Evolutionary conservation across 2,329 filamentous ascomycete species (phyloP).

Genomic region (Cytospora schulzeri): DNA sequence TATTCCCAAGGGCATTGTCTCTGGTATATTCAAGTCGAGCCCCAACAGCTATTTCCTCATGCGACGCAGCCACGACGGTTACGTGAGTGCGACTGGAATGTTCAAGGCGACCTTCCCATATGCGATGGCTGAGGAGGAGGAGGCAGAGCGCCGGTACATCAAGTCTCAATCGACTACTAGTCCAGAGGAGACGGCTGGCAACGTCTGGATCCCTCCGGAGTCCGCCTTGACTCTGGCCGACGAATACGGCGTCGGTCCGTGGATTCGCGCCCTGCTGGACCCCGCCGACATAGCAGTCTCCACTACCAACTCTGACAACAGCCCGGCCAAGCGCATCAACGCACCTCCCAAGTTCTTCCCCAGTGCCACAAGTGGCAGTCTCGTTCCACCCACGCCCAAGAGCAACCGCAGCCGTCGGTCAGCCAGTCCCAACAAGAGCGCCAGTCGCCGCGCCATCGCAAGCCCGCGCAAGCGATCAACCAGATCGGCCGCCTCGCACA

Average conservation of each 20-base stretch:
- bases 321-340: slow-evolving; percentile 73
- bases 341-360: slow-evolving; percentile 73
- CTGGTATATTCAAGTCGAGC: slow-evolving; percentile 87
- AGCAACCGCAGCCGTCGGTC: slow-evolving; percentile 56
- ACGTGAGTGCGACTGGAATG: slow-evolving; percentile 85
- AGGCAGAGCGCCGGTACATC: slow-evolving; percentile 78
- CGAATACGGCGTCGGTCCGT: slow-evolving; percentile 82
- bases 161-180: slow-evolving; percentile 82
- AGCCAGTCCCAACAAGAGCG: slow-evolving; percentile 57
- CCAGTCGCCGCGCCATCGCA: slow-evolving; percentile 43
- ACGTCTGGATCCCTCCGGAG: slow-evolving; percentile 90
- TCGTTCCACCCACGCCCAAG: slow-evolving; percentile 55
- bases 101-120: slow-evolving; percentile 89
- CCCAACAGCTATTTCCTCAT: slow-evolving; percentile 97
- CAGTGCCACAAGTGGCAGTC: slow-evolving; percentile 44
- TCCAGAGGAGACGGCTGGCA: slow-evolving; percentile 89
- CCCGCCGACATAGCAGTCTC: slow-evolving; percentile 71
- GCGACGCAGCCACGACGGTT: slow-evolving; percentile 84
- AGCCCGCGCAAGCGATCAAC: slow-evolving; percentile 58
- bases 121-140: slow-evolving; percentile 71
- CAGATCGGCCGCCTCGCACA: slow-evolving; percentile 44
- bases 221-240: slow-evolving; percentile 79
- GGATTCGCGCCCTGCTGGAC: slow-evolving; percentile 92
- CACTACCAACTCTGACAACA: slow-evolving; percentile 52
- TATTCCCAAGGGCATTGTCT: slow-evolving; percentile 85